Evolutionary conservation across 441 rosid species (phyloP).

Genomic region (Cnidoscolus chayamansa): DNA sequence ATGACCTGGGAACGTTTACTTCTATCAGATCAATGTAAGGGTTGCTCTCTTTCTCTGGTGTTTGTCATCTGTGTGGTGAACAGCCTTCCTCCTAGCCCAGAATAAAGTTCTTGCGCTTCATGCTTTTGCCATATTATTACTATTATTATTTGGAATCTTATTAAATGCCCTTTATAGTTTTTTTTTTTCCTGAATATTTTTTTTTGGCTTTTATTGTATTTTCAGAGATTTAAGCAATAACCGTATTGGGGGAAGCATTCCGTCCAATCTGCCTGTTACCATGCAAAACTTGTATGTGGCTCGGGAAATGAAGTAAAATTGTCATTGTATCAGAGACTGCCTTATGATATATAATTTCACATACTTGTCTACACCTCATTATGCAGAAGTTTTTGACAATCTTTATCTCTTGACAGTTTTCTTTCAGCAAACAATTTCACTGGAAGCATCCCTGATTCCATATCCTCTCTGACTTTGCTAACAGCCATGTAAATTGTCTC

Average conservation of each 20-base stretch:
- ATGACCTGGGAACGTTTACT: constrained; percentile 53
- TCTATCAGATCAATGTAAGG: constrained; percentile 80
- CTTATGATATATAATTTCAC: constrained; percentile 6
- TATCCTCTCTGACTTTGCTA: constrained; percentile 56
- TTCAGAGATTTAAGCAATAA: constrained; percentile 91
- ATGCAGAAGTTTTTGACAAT: constrained; percentile 32
- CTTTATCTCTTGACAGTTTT: constrained; percentile 63
- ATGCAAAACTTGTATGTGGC: constrained; percentile 66
- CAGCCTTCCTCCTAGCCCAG: background rate
- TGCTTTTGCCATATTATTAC: constrained; percentile 2
- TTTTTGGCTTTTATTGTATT: constrained; percentile 15
- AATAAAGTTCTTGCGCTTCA: background rate
- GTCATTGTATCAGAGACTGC: background rate
- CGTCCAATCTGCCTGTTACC: constrained; percentile 68
- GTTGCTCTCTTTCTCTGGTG: background rate
- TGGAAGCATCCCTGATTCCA: constrained; percentile 81
- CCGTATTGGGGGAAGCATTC: constrained; percentile 84
- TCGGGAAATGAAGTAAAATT: background rate
- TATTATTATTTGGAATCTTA: background rate
- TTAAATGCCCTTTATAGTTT: background rate
- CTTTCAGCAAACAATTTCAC: constrained; percentile 79
- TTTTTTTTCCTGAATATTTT: constrained; percentile 4
- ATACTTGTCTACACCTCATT: constrained; percentile 1
- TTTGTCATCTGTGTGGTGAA: background rate
- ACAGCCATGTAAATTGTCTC: constrained; percentile 54